Evolutionary conservation across 805 yeast species (phyloP).

Genomic region (Suhomyces emberorum): DNA sequence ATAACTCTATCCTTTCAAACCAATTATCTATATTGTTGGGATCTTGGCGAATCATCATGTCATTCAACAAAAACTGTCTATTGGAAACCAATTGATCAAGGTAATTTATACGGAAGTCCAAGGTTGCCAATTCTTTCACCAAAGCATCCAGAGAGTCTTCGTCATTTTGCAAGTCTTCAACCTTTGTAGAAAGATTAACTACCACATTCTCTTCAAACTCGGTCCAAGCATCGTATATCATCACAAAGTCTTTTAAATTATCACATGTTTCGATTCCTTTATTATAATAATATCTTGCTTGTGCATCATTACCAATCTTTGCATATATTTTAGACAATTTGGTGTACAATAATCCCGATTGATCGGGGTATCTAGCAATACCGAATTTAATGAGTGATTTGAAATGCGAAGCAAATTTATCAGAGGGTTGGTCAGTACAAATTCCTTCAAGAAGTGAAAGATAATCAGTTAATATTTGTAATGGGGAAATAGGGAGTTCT

Average conservation of each 20-base stretch:
- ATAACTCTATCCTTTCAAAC: conserved; percentile 56
- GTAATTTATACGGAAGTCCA: conserved; percentile 43
- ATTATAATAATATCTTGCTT: conserved; percentile 38
- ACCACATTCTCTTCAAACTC: conserved; percentile 52
- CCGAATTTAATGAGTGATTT: neutral
- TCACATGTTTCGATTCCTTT: conserved; percentile 44
- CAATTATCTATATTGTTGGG: conserved; percentile 63
- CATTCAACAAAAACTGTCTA: conserved; percentile 59
- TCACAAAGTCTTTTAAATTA: conserved; percentile 60
- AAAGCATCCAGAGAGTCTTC: neutral
- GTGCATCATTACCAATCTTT: conserved; percentile 24
- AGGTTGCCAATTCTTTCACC: conserved; percentile 12
- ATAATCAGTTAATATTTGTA: conserved; percentile 47
- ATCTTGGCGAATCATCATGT: conserved; percentile 61
- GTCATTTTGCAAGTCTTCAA: conserved; percentile 13
- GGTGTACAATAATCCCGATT: conserved; percentile 47
- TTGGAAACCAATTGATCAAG: conserved; percentile 56
- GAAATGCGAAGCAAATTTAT: neutral
- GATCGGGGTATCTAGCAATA: conserved; percentile 51
- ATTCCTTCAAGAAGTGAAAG: conserved; percentile 35
- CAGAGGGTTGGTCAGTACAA: neutral
- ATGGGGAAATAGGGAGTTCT: conserved; percentile 32
- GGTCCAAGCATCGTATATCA: conserved; percentile 58
- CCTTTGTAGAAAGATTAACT: conserved; percentile 12
- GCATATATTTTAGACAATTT: conserved; percentile 49